Conservation (phyloP, 176 grass and related monocot genomes). For the Metroxylon sagu region DNA sequence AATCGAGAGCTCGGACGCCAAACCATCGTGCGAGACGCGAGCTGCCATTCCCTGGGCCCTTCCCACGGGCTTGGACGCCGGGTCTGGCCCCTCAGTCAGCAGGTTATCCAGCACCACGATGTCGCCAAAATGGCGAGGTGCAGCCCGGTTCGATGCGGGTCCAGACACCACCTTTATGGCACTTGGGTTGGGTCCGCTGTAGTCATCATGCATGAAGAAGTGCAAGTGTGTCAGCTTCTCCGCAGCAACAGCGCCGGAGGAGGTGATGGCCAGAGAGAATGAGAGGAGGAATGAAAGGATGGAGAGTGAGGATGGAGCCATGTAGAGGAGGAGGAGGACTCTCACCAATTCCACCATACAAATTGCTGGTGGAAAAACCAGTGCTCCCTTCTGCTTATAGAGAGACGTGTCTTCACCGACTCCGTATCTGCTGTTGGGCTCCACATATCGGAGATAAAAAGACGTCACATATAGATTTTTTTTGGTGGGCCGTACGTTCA, state of each 20-base stretch:
- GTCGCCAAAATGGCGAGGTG: background rate
- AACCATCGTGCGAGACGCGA: background rate
- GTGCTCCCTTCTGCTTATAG: too few species aligned
- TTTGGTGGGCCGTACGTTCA: too few species aligned
- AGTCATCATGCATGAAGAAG: conserved; percentile 16
- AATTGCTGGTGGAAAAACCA: background rate
- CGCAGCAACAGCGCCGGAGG: background rate
- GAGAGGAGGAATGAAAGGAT: conserved; percentile 11
- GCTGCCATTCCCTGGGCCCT: background rate
- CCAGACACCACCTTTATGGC: background rate
- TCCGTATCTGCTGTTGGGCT: too few species aligned
- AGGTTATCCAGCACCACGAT: background rate
- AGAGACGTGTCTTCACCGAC: too few species aligned
- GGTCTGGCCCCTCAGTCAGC: conserved; percentile 2
- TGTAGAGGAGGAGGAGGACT: background rate
- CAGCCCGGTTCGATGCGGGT: background rate
- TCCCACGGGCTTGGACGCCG: conserved; percentile 8
- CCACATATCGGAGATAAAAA: too few species aligned
- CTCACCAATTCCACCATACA: background rate
- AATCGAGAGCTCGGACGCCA: background rate
- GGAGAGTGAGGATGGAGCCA: background rate
- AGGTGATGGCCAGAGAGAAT: background rate
- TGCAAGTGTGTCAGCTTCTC: conserved; percentile 13
- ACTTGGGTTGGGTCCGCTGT: background rate
- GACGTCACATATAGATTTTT: too few species aligned